These are phyloP conservation scores for Sanghuangporus baumii DNA, from an alignment of 1,284 basidiomycete genomes.

Conservation along the genomic window DNA sequence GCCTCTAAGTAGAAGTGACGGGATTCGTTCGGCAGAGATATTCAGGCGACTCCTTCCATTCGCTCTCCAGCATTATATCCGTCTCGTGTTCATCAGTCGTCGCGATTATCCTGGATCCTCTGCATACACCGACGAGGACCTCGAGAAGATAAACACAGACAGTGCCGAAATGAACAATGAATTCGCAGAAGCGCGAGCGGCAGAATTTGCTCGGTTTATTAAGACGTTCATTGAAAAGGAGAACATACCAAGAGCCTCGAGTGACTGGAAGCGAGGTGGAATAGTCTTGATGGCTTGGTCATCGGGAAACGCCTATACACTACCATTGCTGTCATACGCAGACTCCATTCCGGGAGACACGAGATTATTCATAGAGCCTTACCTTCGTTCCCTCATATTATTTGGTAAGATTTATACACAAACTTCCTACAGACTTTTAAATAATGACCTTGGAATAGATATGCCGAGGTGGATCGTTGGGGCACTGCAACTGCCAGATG, in stretches of 20 bases:
- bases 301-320: conserved; percentile 8
- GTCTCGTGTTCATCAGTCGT: conserved; percentile 22
- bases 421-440: not conserved
- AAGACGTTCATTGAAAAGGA: conserved; percentile 17
- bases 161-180: not conserved
- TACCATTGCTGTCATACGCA: conserved; percentile 13
- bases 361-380: conserved; percentile 14
- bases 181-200: conserved; percentile 11
- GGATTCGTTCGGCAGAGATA: conserved; percentile 14
- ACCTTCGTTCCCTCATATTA: conserved; percentile 16
- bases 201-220: conserved; percentile 20
- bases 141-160: not conserved
- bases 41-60: conserved; percentile 21
- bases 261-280: conserved; percentile 15
- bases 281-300: conserved; percentile 20
- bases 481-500: not conserved
- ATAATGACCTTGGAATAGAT: conserved; percentile 7
- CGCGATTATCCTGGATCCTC: conserved; percentile 24
- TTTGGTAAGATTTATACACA: conserved; percentile 15
- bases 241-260: conserved; percentile 7
- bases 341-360: conserved; percentile 9
- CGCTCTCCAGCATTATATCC: conserved; percentile 18
- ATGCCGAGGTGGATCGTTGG: conserved; percentile 16
- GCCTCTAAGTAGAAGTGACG: not conserved
- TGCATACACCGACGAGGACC: conserved; percentile 20